Evolutionary conservation across 805 yeast species (phyloP).

Genomic region (Middelhovenomyces tepae): DNA sequence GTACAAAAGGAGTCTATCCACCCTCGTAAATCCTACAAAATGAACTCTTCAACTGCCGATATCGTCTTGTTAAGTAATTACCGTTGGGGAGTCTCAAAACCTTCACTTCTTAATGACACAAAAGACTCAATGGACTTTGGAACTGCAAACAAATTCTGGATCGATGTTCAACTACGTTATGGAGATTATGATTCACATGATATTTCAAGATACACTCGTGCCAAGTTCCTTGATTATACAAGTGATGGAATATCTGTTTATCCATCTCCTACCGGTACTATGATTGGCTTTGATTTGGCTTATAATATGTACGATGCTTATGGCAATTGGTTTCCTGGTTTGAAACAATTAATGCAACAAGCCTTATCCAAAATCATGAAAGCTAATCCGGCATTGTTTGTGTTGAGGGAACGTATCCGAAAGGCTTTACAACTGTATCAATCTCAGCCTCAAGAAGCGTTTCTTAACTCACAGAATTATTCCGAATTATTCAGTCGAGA

Average conservation of each 20-base stretch:
- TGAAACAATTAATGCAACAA: constrained; percentile 80
- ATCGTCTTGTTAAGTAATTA: constrained; percentile 64
- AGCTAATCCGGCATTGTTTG: constrained; percentile 87
- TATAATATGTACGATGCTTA: constrained; percentile 94
- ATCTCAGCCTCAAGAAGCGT: constrained; percentile 87
- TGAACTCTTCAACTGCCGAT: constrained; percentile 95
- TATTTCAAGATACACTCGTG: constrained; percentile 84
- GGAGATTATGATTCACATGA: constrained; percentile 99
- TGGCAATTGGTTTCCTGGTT: constrained; percentile 96
- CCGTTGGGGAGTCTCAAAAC: constrained; percentile 71
- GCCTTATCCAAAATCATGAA: constrained; percentile 93
- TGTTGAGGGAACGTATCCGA: constrained; percentile 84
- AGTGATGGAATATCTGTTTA: constrained; percentile 76
- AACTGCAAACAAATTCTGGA: constrained; percentile 67
- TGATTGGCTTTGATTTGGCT: constrained; percentile 87
- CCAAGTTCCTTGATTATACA: constrained; percentile 89
- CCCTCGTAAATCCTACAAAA: constrained; percentile 93
- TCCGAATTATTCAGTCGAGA: constrained; percentile 83
- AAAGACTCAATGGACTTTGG: constrained; percentile 55
- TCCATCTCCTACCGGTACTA: constrained; percentile 88
- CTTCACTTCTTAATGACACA: constrained; percentile 68
- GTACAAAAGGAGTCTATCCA: constrained; percentile 91
- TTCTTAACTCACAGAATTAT: constrained; percentile 80
- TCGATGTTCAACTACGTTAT: constrained; percentile 88
- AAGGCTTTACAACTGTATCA: constrained; percentile 91